Evolutionary conservation across 192 early-diverging fungal species (phyloP), one percentile per base, ranked within the genome.

Genomic region (Chytriomyces hyalinus): DNA sequence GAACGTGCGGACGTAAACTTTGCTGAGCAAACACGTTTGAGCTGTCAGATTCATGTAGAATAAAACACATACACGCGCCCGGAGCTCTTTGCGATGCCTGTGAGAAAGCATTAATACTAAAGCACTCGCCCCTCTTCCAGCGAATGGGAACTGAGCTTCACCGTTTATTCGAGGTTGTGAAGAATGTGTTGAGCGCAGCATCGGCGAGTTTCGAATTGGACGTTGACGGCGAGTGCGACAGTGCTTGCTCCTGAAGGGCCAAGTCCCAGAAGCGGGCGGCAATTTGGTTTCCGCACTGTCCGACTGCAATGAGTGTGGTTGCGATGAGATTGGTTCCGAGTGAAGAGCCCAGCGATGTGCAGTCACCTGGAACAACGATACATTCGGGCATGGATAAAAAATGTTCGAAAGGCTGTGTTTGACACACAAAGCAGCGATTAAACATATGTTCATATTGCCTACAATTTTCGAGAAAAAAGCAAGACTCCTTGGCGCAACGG

Each of bases 231-330:
- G 53, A 13, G 53, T 57, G 53, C 1, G 36, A 3, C 36, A 36
- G 36, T 57, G 20, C 2, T 60, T 90, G 87, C 64, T 90, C 88
- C 49, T 89, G 86, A 24, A 89, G 78, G 1, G 84, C 84, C 67
- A 86, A 79, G 68, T 90, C 86, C 88, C 86, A 90, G 79, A 90
- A 89, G 8, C 86, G 81, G 24, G 62, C 17, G 49, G 84, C 86
- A 73, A 90, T 90, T 82, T 87, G 88, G 69, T 87, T 89, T 8
- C 88, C 88, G 62, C 86, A 87, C 72, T 89, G 88, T 8, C 88
- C 88, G 45, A 89, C 87, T 80, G 24, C 53, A 28, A 28, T 36
- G 36, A 6, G 53, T 24, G 49, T 62, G 11, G 67, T 46, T 63
- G 26, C 15, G 17, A 36, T 49, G 71, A 36, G 36, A 36, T 36